Conservation (phyloP, 139 green algal genomes). For the Tetradesmus obliquus region DNA sequence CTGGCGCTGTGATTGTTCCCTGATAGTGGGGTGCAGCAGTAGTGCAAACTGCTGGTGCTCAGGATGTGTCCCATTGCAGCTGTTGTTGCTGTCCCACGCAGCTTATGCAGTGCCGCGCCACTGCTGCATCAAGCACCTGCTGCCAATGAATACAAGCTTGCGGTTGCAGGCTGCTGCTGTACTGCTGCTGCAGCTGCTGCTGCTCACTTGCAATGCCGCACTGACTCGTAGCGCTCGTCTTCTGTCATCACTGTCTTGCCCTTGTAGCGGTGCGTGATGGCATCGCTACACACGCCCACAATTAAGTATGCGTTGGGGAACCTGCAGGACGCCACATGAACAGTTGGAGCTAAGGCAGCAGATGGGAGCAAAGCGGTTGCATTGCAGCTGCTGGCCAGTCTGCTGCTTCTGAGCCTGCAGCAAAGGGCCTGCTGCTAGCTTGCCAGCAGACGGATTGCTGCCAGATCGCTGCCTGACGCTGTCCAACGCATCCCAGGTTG, state of each 20-base stretch:
- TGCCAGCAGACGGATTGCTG: not conserved
- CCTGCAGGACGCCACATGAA: constrained; percentile 54
- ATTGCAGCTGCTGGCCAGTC: not conserved
- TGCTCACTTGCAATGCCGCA: constrained; percentile 85
- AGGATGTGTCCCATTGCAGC: not conserved
- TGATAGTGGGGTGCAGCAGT: not conserved
- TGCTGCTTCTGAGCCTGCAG: not conserved
- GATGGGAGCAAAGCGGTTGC: not conserved
- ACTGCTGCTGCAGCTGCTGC: not conserved
- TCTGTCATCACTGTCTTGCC: constrained; percentile 93
- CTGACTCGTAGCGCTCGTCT: constrained; percentile 86
- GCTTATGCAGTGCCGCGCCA: not conserved
- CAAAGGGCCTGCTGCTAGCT: not conserved
- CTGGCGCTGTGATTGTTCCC: no score
- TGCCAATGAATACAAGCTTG: not conserved
- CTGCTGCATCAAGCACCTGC: not conserved
- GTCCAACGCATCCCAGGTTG: not conserved
- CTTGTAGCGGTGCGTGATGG: constrained; percentile 86
- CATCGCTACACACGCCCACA: constrained; percentile 90
- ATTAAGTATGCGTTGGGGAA: constrained; percentile 86
- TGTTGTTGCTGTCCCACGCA: no score
- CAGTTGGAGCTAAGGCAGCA: no score
- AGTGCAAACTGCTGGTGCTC: not conserved
- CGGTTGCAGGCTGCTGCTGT: not conserved
- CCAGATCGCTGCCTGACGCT: not conserved